Conservation (phyloP, 2,329 filamentous ascomycete genomes). For the Xylaria sp. region DNA sequence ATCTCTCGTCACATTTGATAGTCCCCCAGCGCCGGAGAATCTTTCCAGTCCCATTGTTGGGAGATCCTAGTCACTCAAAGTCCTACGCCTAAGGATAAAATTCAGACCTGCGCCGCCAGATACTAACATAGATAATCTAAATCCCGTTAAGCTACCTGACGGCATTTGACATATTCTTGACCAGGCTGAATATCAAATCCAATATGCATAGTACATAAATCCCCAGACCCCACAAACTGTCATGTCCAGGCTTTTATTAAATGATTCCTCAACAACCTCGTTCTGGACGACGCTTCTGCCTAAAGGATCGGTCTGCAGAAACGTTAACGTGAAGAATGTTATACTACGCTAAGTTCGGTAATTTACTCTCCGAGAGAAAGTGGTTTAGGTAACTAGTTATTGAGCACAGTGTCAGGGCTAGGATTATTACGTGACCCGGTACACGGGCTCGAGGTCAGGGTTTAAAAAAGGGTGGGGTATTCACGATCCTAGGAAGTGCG, state of each 20-base stretch:
- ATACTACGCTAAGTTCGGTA: too few species aligned
- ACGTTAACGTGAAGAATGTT: neutral
- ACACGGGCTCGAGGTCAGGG: neutral
- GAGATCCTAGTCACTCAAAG: neutral
- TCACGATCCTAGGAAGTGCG: conserved; percentile 2
- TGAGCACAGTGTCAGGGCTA: neutral
- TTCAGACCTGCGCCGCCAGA: neutral
- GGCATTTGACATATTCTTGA: neutral
- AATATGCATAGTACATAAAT: neutral
- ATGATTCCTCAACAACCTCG: neutral
- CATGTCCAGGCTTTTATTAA: neutral
- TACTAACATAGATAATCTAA: neutral
- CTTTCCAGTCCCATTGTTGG: neutral
- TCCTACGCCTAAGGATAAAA: neutral
- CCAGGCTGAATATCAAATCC: neutral
- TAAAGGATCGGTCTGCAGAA: neutral
- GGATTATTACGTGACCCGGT: neutral
- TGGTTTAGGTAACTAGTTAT: neutral
- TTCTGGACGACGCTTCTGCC: neutral
- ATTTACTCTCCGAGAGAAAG: neutral
- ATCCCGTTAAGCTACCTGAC: neutral
- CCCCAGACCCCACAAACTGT: neutral
- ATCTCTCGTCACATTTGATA: neutral
- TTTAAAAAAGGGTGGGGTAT: neutral
- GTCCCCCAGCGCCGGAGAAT: neutral